phyloP scores from a whole-genome alignment of 805 yeast genomes.

The Metschnikowia gruessii region DNA sequence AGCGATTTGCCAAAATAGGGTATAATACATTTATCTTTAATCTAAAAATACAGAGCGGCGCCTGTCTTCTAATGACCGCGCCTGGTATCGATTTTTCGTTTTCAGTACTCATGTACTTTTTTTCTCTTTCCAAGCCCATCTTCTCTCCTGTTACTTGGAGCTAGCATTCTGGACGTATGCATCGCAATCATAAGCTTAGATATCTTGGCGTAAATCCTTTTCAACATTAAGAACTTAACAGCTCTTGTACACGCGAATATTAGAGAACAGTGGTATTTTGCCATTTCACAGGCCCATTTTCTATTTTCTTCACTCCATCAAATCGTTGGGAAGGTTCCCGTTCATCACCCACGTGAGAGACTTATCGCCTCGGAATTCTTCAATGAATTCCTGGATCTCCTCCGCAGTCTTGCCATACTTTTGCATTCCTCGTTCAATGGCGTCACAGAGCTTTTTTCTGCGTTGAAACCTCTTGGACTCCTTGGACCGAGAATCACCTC shows the following conservation, averaged over 20 bases:
- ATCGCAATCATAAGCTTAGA: too few species aligned
- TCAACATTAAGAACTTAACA: too few species aligned
- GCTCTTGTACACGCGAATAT: too few species aligned
- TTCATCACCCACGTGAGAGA: constrained; percentile 48
- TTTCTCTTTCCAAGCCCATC: too few species aligned
- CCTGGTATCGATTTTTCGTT: background rate
- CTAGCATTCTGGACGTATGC: too few species aligned
- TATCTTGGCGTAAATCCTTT: too few species aligned
- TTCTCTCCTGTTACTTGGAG: too few species aligned
- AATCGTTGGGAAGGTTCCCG: constrained; percentile 41
- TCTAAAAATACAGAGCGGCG: background rate
- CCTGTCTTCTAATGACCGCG: background rate
- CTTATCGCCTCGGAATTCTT: constrained; percentile 42
- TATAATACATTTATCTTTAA: background rate
- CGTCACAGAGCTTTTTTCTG: constrained; percentile 43
- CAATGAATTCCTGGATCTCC: constrained; percentile 40
- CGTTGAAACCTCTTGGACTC: constrained; percentile 44
- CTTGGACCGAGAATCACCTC: constrained; percentile 45
- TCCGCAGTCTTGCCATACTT: constrained; percentile 41
- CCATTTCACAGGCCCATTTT: too few species aligned
- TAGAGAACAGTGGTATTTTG: too few species aligned
- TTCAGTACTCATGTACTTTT: too few species aligned
- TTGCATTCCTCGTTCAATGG: constrained; percentile 40
- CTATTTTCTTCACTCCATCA: constrained; percentile 15
- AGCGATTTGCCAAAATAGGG: too few species aligned